Evolutionary conservation across 805 yeast species (phyloP).

Genomic region (Candida sakaeoensis): DNA sequence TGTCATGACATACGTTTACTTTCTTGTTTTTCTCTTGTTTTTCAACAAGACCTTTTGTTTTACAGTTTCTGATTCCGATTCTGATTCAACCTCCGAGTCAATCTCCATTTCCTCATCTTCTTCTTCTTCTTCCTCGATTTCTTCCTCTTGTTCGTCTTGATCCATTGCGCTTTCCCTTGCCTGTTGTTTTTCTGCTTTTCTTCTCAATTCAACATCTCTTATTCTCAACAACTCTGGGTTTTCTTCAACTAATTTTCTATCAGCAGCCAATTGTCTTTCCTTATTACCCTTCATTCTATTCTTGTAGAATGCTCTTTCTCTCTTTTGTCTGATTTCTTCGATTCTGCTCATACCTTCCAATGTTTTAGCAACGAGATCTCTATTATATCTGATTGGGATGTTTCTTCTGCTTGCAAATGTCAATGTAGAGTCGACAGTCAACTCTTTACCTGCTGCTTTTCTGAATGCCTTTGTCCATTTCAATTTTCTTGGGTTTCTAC

Average conservation of each 20-base stretch:
- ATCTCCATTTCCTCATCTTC: slow-evolving; percentile 38
- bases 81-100: slow-evolving; percentile 42
- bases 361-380: slow-evolving; percentile 93
- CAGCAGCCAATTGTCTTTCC: slow-evolving; percentile 79
- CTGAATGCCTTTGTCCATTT: slow-evolving; percentile 99
- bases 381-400: slow-evolving; percentile 95
- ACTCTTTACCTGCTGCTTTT: slow-evolving; percentile 97
- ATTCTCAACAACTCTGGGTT: slow-evolving; percentile 86
- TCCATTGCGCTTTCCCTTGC: slow-evolving; percentile 50
- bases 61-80: slow-evolving; percentile 43
- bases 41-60: slow-evolving; percentile 58
- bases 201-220: slow-evolving; percentile 89
- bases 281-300: slow-evolving; percentile 98
- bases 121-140: slow-evolving; percentile 39
- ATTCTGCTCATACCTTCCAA: slow-evolving; percentile 93
- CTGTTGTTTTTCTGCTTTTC: slow-evolving; percentile 67
- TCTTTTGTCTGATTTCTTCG: slow-evolving; percentile 91
- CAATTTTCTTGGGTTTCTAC: slow-evolving; percentile 97
- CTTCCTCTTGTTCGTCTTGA: slow-evolving; percentile 35
- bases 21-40: slow-evolving; percentile 49
- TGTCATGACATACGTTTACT: background rate
- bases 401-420: slow-evolving; percentile 97
- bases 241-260: slow-evolving; percentile 81
- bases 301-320: slow-evolving; percentile 98
- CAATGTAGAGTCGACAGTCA: slow-evolving; percentile 94